Evolutionary conservation across 2,329 filamentous ascomycete genomes (phyloP).

Genomic region (Metarhizium sp.): DNA sequence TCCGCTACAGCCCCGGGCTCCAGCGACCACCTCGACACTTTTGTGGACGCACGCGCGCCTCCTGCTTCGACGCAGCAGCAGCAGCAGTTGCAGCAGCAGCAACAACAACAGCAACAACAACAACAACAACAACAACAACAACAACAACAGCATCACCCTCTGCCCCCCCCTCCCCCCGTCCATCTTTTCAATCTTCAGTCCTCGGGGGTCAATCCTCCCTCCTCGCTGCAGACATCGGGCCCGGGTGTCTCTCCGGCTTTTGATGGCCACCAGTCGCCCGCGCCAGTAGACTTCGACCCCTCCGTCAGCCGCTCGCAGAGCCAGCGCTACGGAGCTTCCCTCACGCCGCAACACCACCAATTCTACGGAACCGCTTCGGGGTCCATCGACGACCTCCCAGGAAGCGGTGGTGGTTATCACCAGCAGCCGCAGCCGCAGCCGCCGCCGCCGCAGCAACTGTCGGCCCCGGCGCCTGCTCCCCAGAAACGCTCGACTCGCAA

Average conservation of each 20-base stretch:
- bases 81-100: constrained; percentile 15
- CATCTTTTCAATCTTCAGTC: constrained; percentile 21
- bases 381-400: constrained; percentile 16
- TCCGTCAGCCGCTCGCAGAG: constrained; percentile 40
- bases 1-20: constrained; percentile 35
- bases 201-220: constrained; percentile 18
- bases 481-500: constrained; percentile 43
- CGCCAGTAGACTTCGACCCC: constrained; percentile 30
- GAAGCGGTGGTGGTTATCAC: constrained; percentile 11
- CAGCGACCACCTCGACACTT: constrained; percentile 29
- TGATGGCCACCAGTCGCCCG: constrained; percentile 24
- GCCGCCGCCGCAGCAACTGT: constrained; percentile 26
- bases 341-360: constrained; percentile 16
- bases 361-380: constrained; percentile 20
- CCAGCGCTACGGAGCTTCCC: constrained; percentile 32
- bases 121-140: constrained; percentile 21
- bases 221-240: constrained; percentile 21
- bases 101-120: constrained; percentile 17
- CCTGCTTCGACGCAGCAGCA: constrained; percentile 14
- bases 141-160: constrained; percentile 18
- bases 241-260: constrained; percentile 16
- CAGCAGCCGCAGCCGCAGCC: constrained; percentile 15
- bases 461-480: constrained; percentile 17
- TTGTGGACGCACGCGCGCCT: constrained; percentile 20
- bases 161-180: constrained; percentile 17